Percentiles rank a stretch among this genome's conserved stretches.
These are phyloP conservation scores for Phycomyces blakesleeanus DNA, from an alignment of 192 early-diverging fungal species.

Conservation along the genomic window DNA sequence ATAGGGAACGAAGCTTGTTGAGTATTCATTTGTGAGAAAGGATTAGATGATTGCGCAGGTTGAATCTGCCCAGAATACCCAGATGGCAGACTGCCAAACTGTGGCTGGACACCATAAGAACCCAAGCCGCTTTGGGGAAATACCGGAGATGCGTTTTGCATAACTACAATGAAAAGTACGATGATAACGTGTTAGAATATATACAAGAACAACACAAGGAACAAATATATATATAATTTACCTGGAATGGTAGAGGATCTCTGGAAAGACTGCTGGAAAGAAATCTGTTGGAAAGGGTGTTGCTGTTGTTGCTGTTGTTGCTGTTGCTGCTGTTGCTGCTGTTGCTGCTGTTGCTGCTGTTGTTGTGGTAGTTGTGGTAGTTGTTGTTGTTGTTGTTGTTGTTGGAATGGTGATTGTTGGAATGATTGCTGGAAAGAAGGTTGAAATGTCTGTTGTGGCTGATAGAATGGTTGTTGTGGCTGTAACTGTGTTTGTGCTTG, in stretches of 20 bases:
- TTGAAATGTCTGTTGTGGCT: constrained; percentile 25
- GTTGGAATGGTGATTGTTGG: constrained; percentile 22
- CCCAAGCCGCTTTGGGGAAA: neutral
- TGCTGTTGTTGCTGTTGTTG: constrained; percentile 18
- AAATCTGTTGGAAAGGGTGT: constrained; percentile 7
- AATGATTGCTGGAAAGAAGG: constrained; percentile 7
- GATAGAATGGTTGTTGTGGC: constrained; percentile 28
- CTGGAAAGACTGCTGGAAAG: neutral
- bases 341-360: constrained; percentile 31
- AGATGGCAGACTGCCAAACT: neutral
- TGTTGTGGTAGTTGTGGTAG: constrained; percentile 33
- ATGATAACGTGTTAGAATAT: neutral
- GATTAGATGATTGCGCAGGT: neutral
- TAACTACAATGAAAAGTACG: no score
- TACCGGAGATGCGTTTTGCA: neutral
- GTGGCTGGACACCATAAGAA: neutral
- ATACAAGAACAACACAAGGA: neutral
- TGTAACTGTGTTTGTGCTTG: constrained; percentile 2
- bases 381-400: constrained; percentile 23
- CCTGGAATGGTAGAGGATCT: neutral
- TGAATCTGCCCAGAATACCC: neutral
- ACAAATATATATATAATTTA: neutral
- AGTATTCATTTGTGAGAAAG: neutral
- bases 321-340: constrained; percentile 16
- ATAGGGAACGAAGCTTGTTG: no score